phyloP scores from a whole-genome alignment of 768 basidiomycete species.

The Baorangia bicolor region DNA sequence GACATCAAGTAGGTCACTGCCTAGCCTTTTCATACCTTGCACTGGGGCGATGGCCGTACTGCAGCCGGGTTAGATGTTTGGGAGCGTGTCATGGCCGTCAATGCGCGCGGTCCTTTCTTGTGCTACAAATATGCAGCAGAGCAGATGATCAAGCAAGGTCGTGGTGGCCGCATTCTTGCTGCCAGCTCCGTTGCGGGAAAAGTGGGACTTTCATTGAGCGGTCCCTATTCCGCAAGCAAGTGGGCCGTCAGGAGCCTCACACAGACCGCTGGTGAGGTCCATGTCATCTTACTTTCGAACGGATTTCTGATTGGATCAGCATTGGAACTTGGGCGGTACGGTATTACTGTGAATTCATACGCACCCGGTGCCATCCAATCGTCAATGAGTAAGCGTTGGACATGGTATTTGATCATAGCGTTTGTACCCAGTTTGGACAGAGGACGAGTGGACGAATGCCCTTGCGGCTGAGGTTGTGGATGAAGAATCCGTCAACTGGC shows the following conservation, averaged over 20 bases:
- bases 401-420: neutral
- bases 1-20: neutral
- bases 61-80: neutral
- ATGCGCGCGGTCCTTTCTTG: slow-evolving; percentile 53
- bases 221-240: slow-evolving; percentile 33
- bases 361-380: slow-evolving; percentile 37
- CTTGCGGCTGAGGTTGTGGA: neutral
- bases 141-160: slow-evolving; percentile 53
- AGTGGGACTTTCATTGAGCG: neutral
- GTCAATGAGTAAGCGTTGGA: slow-evolving; percentile 24
- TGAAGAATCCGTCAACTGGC: too few relatives aligned
- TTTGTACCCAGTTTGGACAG: neutral
- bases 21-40: too few relatives aligned
- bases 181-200: slow-evolving; percentile 14
- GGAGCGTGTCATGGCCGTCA: slow-evolving; percentile 33
- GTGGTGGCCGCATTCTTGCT: slow-evolving; percentile 54
- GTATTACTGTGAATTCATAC: slow-evolving; percentile 40
- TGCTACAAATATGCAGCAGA: slow-evolving; percentile 62
- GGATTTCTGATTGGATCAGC: neutral
- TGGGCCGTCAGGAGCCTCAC: slow-evolving; percentile 41
- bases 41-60: neutral
- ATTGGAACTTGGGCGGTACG: slow-evolving; percentile 29
- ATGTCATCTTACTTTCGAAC: neutral
- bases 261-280: slow-evolving; percentile 33
- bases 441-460: too few relatives aligned